These are phyloP conservation scores for Pseudonectria buxi DNA, from an alignment of 2,329 filamentous ascomycete species.

Conservation along the genomic window DNA sequence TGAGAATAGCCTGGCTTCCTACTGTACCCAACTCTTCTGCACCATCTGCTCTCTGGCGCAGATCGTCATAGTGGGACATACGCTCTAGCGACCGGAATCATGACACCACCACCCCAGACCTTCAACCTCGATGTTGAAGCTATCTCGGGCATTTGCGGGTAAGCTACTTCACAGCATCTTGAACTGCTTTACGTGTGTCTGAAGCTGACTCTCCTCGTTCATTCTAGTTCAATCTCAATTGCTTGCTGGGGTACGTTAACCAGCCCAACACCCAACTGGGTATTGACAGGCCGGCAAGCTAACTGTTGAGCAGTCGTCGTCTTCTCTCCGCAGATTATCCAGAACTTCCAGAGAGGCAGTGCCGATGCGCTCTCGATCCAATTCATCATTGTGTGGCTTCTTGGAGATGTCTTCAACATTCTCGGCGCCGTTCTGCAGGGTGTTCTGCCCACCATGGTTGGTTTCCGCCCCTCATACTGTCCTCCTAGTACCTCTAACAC, in stretches of 20 bases:
- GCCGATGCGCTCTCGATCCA: constrained; percentile 85
- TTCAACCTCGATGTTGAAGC: constrained; percentile 79
- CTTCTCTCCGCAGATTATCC: constrained; percentile 93
- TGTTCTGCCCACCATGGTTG: constrained; percentile 84
- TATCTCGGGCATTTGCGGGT: constrained; percentile 87
- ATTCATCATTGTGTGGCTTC: constrained; percentile 88
- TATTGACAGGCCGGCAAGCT: constrained; percentile 9
- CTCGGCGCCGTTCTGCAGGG: constrained; percentile 85
- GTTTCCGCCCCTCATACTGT: constrained; percentile 7
- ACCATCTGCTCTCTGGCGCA: too few species aligned
- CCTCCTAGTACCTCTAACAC: constrained; percentile 3
- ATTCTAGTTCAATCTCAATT: constrained; percentile 77
- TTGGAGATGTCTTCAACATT: constrained; percentile 95
- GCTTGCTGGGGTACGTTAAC: constrained; percentile 65
- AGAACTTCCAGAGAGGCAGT: constrained; percentile 80
- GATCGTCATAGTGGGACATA: too few species aligned
- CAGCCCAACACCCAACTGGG: constrained; percentile 1
- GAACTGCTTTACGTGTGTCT: background rate
- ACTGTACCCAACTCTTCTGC: too few species aligned
- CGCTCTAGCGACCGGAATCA: constrained; percentile 17
- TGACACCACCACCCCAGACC: constrained; percentile 49
- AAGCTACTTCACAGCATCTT: constrained; percentile 25
- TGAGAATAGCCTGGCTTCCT: too few species aligned
- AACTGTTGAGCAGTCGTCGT: constrained; percentile 60
- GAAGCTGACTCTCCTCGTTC: constrained; percentile 7